Evolutionary conservation across 495 filamentous ascomycete genomes (phyloP).

Genomic region (Aspergillus kassunensis): DNA sequence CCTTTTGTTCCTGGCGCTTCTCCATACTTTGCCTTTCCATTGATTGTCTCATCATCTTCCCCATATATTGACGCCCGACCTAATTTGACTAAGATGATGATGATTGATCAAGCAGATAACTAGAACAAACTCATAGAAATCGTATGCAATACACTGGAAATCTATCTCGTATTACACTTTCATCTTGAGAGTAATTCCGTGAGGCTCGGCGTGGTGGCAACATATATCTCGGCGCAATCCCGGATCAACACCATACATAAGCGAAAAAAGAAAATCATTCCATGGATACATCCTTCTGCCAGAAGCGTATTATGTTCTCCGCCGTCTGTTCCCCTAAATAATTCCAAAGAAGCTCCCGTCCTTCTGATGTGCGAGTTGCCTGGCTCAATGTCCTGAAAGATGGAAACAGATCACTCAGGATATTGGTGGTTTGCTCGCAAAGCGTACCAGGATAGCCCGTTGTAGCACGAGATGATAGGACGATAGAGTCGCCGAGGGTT

Average conservation of each 20-base stretch:
- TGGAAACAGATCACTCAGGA: slow-evolving; percentile 47
- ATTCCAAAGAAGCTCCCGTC: slow-evolving; percentile 30
- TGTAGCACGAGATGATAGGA: slow-evolving; percentile 47
- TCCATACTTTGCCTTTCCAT: too few relatives aligned
- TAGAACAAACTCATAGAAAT: too few relatives aligned
- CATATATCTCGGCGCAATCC: neutral
- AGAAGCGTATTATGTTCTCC: slow-evolving; percentile 42
- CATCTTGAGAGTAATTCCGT: too few relatives aligned
- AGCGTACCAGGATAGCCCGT: slow-evolving; percentile 23
- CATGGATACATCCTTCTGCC: slow-evolving; percentile 34
- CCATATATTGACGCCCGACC: too few relatives aligned
- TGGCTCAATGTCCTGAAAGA: slow-evolving; percentile 46
- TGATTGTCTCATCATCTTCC: neutral
- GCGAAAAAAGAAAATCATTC: slow-evolving; percentile 4
- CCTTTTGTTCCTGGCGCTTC: slow-evolving; percentile 7
- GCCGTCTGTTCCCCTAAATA: slow-evolving; percentile 31
- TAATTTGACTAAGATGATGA: too few relatives aligned
- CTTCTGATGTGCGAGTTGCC: slow-evolving; percentile 28
- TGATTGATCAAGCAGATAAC: too few relatives aligned
- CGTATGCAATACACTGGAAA: too few relatives aligned
- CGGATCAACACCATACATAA: neutral
- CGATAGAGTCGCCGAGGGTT: slow-evolving; percentile 14
- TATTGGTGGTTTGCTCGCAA: slow-evolving; percentile 38
- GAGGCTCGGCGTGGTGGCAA: neutral
- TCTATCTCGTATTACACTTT: too few relatives aligned